Conservation (phyloP, 2,329 filamentous ascomycete species). For the Triangularia verruculosa region DNA sequence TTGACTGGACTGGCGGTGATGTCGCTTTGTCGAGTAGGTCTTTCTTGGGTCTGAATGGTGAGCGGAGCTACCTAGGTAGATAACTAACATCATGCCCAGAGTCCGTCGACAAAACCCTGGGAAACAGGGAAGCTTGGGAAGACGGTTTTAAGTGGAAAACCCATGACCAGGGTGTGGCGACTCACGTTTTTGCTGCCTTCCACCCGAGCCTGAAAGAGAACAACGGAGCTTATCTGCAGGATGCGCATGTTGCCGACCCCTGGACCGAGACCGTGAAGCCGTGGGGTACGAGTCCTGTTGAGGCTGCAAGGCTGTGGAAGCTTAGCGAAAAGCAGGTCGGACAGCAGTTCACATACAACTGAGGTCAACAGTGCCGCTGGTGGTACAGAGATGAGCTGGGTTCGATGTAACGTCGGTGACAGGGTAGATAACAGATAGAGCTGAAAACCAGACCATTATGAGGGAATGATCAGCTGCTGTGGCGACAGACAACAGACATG, state of each 20-base stretch:
- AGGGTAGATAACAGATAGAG: not conserved
- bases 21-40: slow-evolving; percentile 1
- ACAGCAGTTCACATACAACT: slow-evolving; percentile 35
- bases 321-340: slow-evolving; percentile 46
- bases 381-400: not conserved
- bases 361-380: not conserved
- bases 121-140: slow-evolving; percentile 17
- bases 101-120: slow-evolving; percentile 8
- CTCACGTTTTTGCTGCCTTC: slow-evolving; percentile 26
- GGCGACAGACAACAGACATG: not conserved
- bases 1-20: slow-evolving; percentile 12
- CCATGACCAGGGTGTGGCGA: slow-evolving; percentile 22
- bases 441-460: not conserved
- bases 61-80: not conserved
- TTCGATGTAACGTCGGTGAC: not conserved
- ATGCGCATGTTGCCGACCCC: slow-evolving; percentile 24
- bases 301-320: slow-evolving; percentile 44
- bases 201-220: slow-evolving; percentile 20
- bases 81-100: not conserved
- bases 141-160: slow-evolving; percentile 17
- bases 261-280: slow-evolving; percentile 20
- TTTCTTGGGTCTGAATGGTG: not conserved
- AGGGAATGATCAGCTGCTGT: not conserved
- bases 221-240: slow-evolving; percentile 27
- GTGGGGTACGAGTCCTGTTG: slow-evolving; percentile 24